Evolutionary conservation across 2,329 filamentous ascomycete genomes (phyloP).

Genomic region (Hypoxylon sp.): DNA sequence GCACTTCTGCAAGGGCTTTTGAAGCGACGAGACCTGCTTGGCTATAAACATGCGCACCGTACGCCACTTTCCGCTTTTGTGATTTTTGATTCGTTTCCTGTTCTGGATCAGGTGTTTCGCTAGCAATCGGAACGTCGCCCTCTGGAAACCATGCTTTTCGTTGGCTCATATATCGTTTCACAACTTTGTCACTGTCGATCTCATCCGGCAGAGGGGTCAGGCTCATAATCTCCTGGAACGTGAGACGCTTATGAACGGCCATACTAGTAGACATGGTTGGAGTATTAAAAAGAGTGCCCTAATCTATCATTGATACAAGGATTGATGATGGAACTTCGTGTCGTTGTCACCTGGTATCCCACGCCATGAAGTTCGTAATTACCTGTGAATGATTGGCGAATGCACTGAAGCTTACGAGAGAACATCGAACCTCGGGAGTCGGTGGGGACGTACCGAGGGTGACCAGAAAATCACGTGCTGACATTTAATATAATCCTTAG

Average conservation of each 20-base stretch:
- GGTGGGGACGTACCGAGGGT: background rate
- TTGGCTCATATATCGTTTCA: slow-evolving; percentile 56
- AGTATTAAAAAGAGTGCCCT: background rate
- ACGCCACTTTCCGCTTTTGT: slow-evolving; percentile 50
- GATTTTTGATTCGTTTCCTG: background rate
- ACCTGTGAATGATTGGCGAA: background rate
- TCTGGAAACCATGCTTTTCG: slow-evolving; percentile 55
- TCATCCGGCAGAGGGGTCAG: slow-evolving; percentile 53
- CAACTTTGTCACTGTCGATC: slow-evolving; percentile 32
- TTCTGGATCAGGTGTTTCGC: slow-evolving; percentile 11
- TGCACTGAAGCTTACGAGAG: background rate
- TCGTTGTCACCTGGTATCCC: background rate
- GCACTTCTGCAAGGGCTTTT: slow-evolving; percentile 53
- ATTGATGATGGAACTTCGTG: background rate
- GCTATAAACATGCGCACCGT: slow-evolving; percentile 63
- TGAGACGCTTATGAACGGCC: slow-evolving; percentile 45
- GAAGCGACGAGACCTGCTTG: slow-evolving; percentile 60
- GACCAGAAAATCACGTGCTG: slow-evolving; percentile 4
- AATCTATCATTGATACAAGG: background rate
- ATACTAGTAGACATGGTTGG: slow-evolving; percentile 18
- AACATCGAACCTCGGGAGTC: background rate
- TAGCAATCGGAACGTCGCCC: slow-evolving; percentile 48
- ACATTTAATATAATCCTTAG: background rate
- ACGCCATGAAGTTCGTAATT: background rate
- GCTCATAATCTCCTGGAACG: slow-evolving; percentile 57